These are phyloP conservation scores for Chimonanthus praecox DNA, from an alignment of 164 flowering plant species.

Conservation along the genomic window DNA sequence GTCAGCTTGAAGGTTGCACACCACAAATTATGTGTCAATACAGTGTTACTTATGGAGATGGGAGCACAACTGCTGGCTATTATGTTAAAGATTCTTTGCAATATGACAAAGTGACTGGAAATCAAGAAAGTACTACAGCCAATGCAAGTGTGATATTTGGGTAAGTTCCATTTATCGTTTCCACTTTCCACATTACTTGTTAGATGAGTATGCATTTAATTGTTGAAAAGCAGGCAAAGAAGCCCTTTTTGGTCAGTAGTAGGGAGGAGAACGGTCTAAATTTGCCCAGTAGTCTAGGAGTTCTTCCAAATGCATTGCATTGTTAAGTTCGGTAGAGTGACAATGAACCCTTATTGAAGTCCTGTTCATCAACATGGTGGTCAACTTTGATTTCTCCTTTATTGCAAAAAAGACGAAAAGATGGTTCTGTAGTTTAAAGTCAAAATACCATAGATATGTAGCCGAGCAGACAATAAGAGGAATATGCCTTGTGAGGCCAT, in stretches of 20 bases:
- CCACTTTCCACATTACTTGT: not conserved
- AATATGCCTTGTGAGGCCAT: not conserved
- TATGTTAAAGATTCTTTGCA: slow-evolving; percentile 62
- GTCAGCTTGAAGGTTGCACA: slow-evolving; percentile 36
- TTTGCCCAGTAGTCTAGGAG: not conserved
- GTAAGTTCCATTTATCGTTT: slow-evolving; percentile 34
- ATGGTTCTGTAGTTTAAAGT: not conserved
- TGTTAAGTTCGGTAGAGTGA: not conserved
- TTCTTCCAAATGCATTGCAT: too few relatives aligned
- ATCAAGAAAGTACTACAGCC: slow-evolving; percentile 39
- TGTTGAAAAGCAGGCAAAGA: too few relatives aligned
- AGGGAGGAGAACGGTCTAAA: too few relatives aligned
- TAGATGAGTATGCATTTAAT: not conserved
- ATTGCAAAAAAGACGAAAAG: not conserved
- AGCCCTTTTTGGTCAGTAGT: too few relatives aligned
- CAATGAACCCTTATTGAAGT: not conserved
- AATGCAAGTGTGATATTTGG: slow-evolving; percentile 74
- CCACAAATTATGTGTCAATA: slow-evolving; percentile 46
- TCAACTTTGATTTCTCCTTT: not conserved
- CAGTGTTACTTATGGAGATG: slow-evolving; percentile 81
- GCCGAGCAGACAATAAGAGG: not conserved
- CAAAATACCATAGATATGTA: too few relatives aligned
- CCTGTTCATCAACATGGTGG: not conserved
- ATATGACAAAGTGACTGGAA: slow-evolving; percentile 50
- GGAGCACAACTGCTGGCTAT: slow-evolving; percentile 82